Evolutionary conservation across 2,329 filamentous ascomycete genomes (phyloP).

Genomic region (Lachnellula subtilissima): DNA sequence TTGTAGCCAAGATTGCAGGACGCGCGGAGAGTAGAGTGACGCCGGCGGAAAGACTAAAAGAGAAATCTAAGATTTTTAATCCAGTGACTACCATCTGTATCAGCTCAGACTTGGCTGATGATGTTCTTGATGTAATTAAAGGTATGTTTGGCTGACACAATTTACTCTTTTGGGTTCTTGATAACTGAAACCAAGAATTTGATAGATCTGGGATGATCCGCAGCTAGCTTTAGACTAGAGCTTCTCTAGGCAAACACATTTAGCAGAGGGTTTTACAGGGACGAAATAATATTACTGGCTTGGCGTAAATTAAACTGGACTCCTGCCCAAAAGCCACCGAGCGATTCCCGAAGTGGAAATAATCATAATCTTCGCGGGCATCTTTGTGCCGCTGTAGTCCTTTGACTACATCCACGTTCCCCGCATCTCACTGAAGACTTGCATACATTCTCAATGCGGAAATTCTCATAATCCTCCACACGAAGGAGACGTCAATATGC

Average conservation of each 20-base stretch:
- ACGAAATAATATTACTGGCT: neutral
- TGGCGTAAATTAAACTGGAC: neutral
- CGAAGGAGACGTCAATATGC: neutral
- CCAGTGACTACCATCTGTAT: no score
- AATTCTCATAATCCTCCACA: constrained; percentile 4
- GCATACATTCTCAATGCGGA: neutral
- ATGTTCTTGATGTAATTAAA: no score
- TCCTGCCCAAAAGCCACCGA: no score
- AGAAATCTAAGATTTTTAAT: no score
- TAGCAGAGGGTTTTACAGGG: neutral
- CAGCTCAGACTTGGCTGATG: no score
- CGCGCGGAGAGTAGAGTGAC: no score
- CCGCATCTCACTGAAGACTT: neutral
- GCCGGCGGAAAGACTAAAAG: no score
- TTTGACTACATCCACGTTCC: neutral
- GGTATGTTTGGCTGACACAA: no score
- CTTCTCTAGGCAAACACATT: neutral
- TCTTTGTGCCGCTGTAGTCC: neutral
- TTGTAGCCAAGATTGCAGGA: no score
- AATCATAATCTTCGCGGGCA: neutral
- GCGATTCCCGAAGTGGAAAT: neutral
- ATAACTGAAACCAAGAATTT: no score
- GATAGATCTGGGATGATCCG: no score
- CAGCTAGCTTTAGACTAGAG: neutral
- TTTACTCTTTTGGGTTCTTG: no score